Conservation (phyloP, 2,329 filamentous ascomycete species). For the Hypoxylon rubiginosum region DNA sequence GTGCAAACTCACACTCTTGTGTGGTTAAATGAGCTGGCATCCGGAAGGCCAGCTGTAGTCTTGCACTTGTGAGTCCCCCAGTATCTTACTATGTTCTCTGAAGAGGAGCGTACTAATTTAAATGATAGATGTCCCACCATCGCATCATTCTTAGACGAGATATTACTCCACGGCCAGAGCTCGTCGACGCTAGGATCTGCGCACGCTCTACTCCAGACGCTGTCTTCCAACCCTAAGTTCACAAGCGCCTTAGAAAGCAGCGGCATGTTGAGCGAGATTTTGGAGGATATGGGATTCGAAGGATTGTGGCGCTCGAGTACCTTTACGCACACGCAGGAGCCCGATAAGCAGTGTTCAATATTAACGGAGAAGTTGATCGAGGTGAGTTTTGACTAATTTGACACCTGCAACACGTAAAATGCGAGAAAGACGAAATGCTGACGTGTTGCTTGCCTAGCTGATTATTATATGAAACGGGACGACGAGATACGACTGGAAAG, state of each 20-base stretch:
- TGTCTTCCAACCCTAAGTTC: slow-evolving; percentile 68
- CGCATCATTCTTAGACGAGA: slow-evolving; percentile 70
- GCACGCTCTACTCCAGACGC: slow-evolving; percentile 69
- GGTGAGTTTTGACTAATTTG: slow-evolving; percentile 56
- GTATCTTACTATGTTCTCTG: background rate
- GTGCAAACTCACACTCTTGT: slow-evolving; percentile 70
- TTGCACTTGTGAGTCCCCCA: slow-evolving; percentile 66
- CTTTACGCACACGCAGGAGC: slow-evolving; percentile 63
- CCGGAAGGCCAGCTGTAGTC: slow-evolving; percentile 67
- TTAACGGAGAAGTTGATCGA: slow-evolving; percentile 73
- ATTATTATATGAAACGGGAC: slow-evolving; percentile 36
- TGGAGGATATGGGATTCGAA: slow-evolving; percentile 73
- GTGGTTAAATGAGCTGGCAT: slow-evolving; percentile 72
- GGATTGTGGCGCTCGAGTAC: slow-evolving; percentile 73
- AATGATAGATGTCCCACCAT: slow-evolving; percentile 66
- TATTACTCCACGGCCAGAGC: slow-evolving; percentile 74
- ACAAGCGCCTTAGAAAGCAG: slow-evolving; percentile 62
- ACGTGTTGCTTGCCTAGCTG: slow-evolving; percentile 28
- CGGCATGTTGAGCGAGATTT: slow-evolving; percentile 63
- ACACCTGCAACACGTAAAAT: background rate
- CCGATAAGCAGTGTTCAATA: slow-evolving; percentile 65
- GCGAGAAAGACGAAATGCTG: slow-evolving; percentile 10
- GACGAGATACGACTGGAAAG: background rate
- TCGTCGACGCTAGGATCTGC: slow-evolving; percentile 70
- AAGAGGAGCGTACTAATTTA: slow-evolving; percentile 42